Percentiles rank a stretch among this genome's conserved stretches.
These are phyloP conservation scores for Elsinoe australis DNA, from an alignment of 2,329 filamentous ascomycete species.

Conservation along the genomic window DNA sequence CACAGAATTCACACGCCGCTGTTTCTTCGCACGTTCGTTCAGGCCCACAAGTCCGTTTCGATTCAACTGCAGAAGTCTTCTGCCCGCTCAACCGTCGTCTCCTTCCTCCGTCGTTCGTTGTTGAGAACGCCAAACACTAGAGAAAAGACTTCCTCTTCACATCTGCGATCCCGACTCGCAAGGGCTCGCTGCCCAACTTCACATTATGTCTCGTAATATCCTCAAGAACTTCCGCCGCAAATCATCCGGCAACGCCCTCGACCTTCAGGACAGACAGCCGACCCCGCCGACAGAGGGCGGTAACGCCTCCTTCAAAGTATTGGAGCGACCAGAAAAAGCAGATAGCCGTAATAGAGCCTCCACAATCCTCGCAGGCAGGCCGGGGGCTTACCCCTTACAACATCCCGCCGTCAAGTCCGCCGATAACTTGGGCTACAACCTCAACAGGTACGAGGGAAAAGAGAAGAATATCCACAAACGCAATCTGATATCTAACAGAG, in stretches of 20 bases:
- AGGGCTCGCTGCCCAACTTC: conserved; percentile 15
- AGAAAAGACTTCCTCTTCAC: neutral
- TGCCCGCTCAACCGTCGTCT: conserved; percentile 11
- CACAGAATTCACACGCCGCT: conserved; percentile 13
- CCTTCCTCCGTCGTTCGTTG: conserved; percentile 12
- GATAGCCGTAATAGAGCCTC: conserved; percentile 14
- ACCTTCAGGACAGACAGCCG: conserved; percentile 26
- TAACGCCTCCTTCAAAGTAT: conserved; percentile 50
- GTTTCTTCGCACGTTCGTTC: conserved; percentile 17
- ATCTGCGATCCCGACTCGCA: neutral
- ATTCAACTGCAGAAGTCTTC: conserved; percentile 12
- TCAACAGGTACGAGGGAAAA: conserved; percentile 28
- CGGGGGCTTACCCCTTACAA: conserved; percentile 26
- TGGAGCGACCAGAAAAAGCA: conserved; percentile 44
- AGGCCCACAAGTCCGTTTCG: conserved; percentile 14
- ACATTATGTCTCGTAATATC: conserved; percentile 49
- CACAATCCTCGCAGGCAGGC: conserved; percentile 15
- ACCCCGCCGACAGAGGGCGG: conserved; percentile 23
- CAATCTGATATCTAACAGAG: conserved; percentile 34
- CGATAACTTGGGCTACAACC: conserved; percentile 28
- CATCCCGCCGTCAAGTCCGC: conserved; percentile 29
- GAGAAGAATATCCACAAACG: conserved; percentile 32
- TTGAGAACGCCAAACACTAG: neutral
- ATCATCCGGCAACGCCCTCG: conserved; percentile 48
- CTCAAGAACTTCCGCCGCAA: conserved; percentile 49